A percentile compares a stretch with the other conserved stretches of the same genome.
These are phyloP conservation scores for Pyrrhoderma lamaoense DNA, from an alignment of 1,284 basidiomycete genomes.

Conservation along the genomic window DNA sequence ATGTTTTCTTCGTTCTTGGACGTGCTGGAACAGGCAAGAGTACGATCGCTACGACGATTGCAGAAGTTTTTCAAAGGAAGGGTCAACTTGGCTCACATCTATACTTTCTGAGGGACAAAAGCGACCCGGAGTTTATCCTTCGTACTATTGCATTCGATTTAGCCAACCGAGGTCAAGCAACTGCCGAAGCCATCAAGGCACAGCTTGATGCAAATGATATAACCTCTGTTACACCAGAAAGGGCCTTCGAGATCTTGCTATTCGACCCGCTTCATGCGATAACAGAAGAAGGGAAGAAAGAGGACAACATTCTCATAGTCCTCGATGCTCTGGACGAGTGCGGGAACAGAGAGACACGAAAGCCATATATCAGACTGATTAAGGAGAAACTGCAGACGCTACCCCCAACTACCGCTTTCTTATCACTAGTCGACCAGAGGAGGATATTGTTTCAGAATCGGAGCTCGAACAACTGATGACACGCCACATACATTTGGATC, in stretches of 20 bases:
- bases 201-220: neutral
- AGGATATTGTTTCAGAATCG: too few relatives aligned
- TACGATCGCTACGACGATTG: slow-evolving; percentile 4
- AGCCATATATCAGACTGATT: neutral
- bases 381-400: neutral
- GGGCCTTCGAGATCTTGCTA: neutral
- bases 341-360: neutral
- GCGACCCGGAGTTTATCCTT: neutral
- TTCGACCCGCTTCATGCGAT: neutral
- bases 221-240: neutral
- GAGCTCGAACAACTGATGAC: too few relatives aligned
- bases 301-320: neutral
- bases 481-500: neutral
- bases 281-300: neutral
- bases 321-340: slow-evolving; percentile 1
- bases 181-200: neutral
- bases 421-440: neutral
- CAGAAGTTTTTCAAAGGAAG: neutral
- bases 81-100: neutral
- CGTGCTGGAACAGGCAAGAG: slow-evolving; percentile 7
- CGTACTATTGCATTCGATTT: too few relatives aligned
- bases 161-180: too few relatives aligned
- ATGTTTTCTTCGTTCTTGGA: slow-evolving; percentile 8
- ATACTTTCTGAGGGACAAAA: neutral
- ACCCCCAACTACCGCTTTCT: neutral